Evolutionary conservation across 2,329 filamentous ascomycete genomes (phyloP).

Genomic region (Claviceps pazoutovae): DNA sequence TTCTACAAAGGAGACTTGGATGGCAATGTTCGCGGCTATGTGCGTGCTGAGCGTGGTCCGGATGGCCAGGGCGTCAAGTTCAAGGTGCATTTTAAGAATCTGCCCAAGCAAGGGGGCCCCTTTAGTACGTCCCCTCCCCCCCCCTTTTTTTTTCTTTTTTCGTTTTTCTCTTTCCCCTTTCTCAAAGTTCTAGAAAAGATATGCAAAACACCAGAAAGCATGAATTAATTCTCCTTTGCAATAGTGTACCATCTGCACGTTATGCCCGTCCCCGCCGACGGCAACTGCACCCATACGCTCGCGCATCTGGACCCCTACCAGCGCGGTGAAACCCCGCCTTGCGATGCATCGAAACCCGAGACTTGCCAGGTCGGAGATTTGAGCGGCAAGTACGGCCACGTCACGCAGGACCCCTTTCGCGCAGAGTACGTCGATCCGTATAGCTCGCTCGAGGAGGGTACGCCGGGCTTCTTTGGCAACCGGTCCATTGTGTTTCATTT

Average conservation of each 20-base stretch:
- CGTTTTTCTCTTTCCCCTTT: not conserved
- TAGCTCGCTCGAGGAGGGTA: slow-evolving; percentile 36
- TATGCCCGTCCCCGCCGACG: slow-evolving; percentile 44
- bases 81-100: slow-evolving; percentile 40
- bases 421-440: slow-evolving; percentile 42
- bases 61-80: slow-evolving; percentile 42
- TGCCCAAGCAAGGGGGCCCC: slow-evolving; percentile 42
- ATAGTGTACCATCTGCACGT: slow-evolving; percentile 62
- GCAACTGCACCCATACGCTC: slow-evolving; percentile 57
- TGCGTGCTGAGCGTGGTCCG: slow-evolving; percentile 31
- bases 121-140: slow-evolving; percentile 34
- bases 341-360: slow-evolving; percentile 40
- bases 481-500: slow-evolving; percentile 51
- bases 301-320: slow-evolving; percentile 59
- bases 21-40: slow-evolving; percentile 31
- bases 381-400: slow-evolving; percentile 56
- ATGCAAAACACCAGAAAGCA: no score
- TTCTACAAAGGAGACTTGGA: slow-evolving; percentile 38
- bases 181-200: no score
- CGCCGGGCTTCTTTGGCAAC: slow-evolving; percentile 48
- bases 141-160: not conserved
- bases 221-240: no score
- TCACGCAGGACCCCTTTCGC: slow-evolving; percentile 35
- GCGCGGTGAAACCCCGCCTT: slow-evolving; percentile 47
- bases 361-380: slow-evolving; percentile 68